Percentiles rank a stretch among this genome's conserved stretches.
Conservation (phyloP, 139 green algal genomes). For the Bryopsis sp. region DNA sequence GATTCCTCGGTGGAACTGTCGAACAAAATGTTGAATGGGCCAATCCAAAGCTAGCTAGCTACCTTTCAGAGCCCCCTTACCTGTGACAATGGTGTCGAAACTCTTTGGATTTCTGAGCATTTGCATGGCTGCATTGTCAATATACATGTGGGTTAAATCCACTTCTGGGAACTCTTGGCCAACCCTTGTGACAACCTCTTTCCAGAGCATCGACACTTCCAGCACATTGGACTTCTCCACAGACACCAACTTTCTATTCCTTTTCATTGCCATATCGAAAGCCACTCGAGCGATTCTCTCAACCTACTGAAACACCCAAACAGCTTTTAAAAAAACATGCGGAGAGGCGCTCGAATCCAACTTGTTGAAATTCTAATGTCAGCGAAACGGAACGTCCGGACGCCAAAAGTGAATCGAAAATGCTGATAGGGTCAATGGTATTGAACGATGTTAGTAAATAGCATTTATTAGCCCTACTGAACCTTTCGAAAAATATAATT, state of each 20-base stretch:
- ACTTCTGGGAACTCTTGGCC: conserved; percentile 88
- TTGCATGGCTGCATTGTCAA: conserved; percentile 99
- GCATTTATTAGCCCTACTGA: too few relatives aligned
- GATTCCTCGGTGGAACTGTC: too few relatives aligned
- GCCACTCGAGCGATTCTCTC: conserved; percentile 92
- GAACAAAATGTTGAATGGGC: too few relatives aligned
- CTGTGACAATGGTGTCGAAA: conserved; percentile 96
- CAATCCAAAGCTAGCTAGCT: too few relatives aligned
- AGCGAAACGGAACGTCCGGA: too few relatives aligned
- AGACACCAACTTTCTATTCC: conserved; percentile 63
- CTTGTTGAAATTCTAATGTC: too few relatives aligned
- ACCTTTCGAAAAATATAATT: too few relatives aligned
- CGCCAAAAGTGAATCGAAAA: too few relatives aligned
- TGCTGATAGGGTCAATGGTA: too few relatives aligned
- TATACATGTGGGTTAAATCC: conserved; percentile 97
- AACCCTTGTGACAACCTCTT: conserved; percentile 75
- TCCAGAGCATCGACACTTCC: conserved; percentile 84
- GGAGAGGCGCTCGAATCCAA: too few relatives aligned
- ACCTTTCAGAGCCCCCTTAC: too few relatives aligned
- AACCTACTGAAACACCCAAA: conserved; percentile 46
- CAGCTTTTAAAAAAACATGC: not conserved
- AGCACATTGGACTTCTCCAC: conserved; percentile 98
- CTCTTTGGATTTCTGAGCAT: conserved; percentile 82
- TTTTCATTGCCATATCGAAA: conserved; percentile 85
- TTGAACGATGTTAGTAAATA: too few relatives aligned